Percentiles rank a stretch among this genome's conserved stretches.
Evolutionary conservation across 495 filamentous ascomycete genomes (phyloP).

Genomic region (Penicillium flavigenum): DNA sequence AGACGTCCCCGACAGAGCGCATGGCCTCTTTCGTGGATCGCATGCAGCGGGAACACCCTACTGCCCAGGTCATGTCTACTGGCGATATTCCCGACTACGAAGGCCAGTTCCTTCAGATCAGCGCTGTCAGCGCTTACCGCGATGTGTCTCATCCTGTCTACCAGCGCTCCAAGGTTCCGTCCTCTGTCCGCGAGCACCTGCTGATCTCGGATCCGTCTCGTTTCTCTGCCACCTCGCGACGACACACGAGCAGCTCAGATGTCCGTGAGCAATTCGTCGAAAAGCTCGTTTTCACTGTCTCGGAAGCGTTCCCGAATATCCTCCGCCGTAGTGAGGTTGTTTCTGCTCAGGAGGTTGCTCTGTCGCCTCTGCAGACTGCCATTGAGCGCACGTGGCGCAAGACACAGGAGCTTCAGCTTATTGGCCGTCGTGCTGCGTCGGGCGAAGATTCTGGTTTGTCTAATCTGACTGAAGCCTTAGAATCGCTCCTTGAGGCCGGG

Average conservation of each 20-base stretch:
- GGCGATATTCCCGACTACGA: constrained; percentile 78
- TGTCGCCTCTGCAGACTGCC: constrained; percentile 80
- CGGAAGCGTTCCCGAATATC: constrained; percentile 88
- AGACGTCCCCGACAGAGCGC: constrained; percentile 73
- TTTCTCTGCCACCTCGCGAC: constrained; percentile 71
- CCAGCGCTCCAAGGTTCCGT: constrained; percentile 79
- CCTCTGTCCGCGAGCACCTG: constrained; percentile 79
- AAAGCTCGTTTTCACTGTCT: constrained; percentile 81
- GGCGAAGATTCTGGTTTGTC: constrained; percentile 66
- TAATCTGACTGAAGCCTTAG: constrained; percentile 69
- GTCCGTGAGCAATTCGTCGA: constrained; percentile 73
- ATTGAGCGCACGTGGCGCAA: constrained; percentile 90
- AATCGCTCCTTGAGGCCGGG: constrained; percentile 65
- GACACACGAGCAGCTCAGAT: constrained; percentile 62
- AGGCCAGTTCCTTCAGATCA: constrained; percentile 90
- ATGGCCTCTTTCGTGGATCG: constrained; percentile 83
- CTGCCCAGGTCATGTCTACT: constrained; percentile 75
- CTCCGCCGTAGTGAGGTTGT: constrained; percentile 85
- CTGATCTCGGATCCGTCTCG: constrained; percentile 67
- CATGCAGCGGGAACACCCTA: constrained; percentile 87
- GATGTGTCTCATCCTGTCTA: constrained; percentile 84
- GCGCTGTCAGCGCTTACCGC: constrained; percentile 73
- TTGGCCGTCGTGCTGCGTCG: constrained; percentile 73
- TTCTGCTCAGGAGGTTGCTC: constrained; percentile 57
- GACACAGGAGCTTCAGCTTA: constrained; percentile 73